A percentile compares a stretch with the other conserved stretches of the same genome.
These are phyloP conservation scores for Boletales sp. DNA, from an alignment of 768 basidiomycete genomes.

Conservation along the genomic window DNA sequence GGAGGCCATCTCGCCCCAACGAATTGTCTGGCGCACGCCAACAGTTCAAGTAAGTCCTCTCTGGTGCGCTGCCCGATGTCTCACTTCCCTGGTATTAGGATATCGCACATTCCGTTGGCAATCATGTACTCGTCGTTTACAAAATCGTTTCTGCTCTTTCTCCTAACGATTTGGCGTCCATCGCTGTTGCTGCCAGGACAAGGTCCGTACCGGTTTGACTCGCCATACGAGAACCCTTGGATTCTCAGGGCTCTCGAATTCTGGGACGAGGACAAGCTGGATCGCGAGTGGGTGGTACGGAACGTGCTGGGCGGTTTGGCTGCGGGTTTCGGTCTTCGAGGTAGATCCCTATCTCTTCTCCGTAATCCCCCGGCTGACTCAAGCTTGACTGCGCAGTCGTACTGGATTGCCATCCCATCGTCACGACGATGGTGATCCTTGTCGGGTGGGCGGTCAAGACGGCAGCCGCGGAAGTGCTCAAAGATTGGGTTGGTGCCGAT, in stretches of 20 bases:
- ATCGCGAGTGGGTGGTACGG: slow-evolving; percentile 80
- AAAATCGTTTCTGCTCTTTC: slow-evolving; percentile 78
- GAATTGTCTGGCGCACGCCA: slow-evolving; percentile 49
- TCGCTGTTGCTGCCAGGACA: slow-evolving; percentile 23
- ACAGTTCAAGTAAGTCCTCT: slow-evolving; percentile 52
- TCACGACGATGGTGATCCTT: slow-evolving; percentile 73
- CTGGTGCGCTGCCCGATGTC: not conserved
- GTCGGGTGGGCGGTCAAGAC: slow-evolving; percentile 74
- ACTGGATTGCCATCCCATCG: slow-evolving; percentile 67
- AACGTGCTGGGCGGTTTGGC: slow-evolving; percentile 85
- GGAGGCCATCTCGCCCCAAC: slow-evolving; percentile 15
- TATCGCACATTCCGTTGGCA: slow-evolving; percentile 73
- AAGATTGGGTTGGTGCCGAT: slow-evolving; percentile 63
- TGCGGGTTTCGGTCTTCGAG: slow-evolving; percentile 80
- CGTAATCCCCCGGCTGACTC: not conserved
- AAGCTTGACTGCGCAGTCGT: slow-evolving; percentile 51
- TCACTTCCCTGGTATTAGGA: slow-evolving; percentile 34
- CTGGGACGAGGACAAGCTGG: slow-evolving; percentile 69
- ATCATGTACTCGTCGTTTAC: slow-evolving; percentile 81
- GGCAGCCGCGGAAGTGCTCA: slow-evolving; percentile 53
- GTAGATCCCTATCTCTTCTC: slow-evolving; percentile 35
- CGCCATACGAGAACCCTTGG: slow-evolving; percentile 32
- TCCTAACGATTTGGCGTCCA: slow-evolving; percentile 78
- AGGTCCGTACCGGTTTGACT: slow-evolving; percentile 21
- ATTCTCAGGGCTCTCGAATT: slow-evolving; percentile 45